Evolutionary conservation across 495 filamentous ascomycete species (phyloP).

Genomic region (Penicillium canescens): DNA sequence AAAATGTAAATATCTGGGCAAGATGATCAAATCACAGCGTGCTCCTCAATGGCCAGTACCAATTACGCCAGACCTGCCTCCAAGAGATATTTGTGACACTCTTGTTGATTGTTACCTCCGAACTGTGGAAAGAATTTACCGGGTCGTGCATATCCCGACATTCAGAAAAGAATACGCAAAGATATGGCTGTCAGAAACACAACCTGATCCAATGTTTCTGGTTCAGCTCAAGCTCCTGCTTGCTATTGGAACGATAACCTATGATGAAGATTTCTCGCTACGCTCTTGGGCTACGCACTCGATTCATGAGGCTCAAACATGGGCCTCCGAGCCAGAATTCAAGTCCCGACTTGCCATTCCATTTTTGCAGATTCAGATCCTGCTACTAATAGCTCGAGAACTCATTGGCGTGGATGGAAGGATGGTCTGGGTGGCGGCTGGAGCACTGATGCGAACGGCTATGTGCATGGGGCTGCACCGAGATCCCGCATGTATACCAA

Average conservation of each 20-base stretch:
- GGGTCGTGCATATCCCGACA: constrained; percentile 59
- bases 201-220: constrained; percentile 25
- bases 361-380: constrained; percentile 48
- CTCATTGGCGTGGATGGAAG: constrained; percentile 46
- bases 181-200: constrained; percentile 24
- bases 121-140: constrained; percentile 47
- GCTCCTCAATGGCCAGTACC: constrained; percentile 41
- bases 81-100: constrained; percentile 41
- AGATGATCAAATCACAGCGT: constrained; percentile 44
- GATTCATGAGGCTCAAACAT: constrained; percentile 54
- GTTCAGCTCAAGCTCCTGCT: constrained; percentile 54
- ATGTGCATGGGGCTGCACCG: constrained; percentile 63
- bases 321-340: constrained; percentile 50
- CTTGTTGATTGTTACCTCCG: constrained; percentile 42
- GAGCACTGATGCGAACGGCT: constrained; percentile 54
- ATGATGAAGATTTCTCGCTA: constrained; percentile 34
- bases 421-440: constrained; percentile 57
- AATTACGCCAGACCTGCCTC: constrained; percentile 37
- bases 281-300: constrained; percentile 42
- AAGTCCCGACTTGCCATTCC: constrained; percentile 47
- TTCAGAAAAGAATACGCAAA: constrained; percentile 46
- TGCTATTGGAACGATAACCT: constrained; percentile 46
- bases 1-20: constrained; percentile 48
- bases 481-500: constrained; percentile 50
- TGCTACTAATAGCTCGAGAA: constrained; percentile 51